Conservation (phyloP, 2,329 filamentous ascomycete species). For the Phaeosphaeria sp. region DNA sequence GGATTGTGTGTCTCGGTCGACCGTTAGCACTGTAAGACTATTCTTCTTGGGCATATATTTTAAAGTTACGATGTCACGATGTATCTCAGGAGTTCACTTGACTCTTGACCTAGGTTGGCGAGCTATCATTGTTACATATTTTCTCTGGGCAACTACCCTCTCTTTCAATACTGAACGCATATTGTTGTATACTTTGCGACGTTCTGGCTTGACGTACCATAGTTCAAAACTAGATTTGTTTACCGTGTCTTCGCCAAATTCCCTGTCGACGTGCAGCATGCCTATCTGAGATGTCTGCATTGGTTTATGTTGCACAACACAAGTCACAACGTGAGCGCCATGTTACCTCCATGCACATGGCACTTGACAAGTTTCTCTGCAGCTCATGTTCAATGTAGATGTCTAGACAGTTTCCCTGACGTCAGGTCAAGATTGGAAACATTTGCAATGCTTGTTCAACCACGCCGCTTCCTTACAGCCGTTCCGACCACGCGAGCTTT, state of each 20-base stretch:
- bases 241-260: background rate
- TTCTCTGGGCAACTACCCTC: constrained; percentile 14
- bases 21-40: constrained; percentile 11
- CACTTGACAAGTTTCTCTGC: background rate
- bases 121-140: constrained; percentile 17
- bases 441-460: constrained; percentile 1
- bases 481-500: background rate
- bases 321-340: background rate
- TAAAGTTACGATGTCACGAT: constrained; percentile 44
- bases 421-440: constrained; percentile 4
- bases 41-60: constrained; percentile 28
- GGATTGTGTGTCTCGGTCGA: background rate
- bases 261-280: background rate
- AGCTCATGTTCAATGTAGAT: background rate
- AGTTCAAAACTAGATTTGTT: constrained; percentile 7
- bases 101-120: constrained; percentile 1
- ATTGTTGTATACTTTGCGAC: constrained; percentile 2
- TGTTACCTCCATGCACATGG: background rate
- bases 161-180: constrained; percentile 2
- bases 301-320: constrained; percentile 5
- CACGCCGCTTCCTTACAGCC: constrained; percentile 3
- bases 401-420: background rate
- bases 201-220: constrained; percentile 12
- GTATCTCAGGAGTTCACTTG: constrained; percentile 28
- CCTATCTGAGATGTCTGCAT: background rate